phyloP scores from a whole-genome alignment of 495 filamentous ascomycete species.

The Aspergillus avenaceus region DNA sequence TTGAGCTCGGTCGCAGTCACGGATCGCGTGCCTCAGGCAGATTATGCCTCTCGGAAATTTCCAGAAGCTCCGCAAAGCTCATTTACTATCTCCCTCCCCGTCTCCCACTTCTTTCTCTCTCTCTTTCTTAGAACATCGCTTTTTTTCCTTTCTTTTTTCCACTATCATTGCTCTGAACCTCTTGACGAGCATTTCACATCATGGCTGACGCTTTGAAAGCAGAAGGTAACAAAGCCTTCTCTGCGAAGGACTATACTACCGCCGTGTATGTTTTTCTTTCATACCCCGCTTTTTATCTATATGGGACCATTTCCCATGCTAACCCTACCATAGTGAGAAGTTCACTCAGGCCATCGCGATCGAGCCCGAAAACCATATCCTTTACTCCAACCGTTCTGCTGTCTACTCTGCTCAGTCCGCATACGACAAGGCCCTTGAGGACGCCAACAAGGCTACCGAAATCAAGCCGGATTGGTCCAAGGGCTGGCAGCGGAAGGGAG shows the following conservation, averaged over 20 bases:
- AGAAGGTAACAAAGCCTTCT: conserved; percentile 96
- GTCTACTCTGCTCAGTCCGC: conserved; percentile 90
- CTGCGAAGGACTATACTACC: conserved; percentile 91
- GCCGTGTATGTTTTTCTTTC: conserved; percentile 69
- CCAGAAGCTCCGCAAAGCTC: conserved; percentile 37
- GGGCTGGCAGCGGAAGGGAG: conserved; percentile 88
- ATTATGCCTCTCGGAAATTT: conserved; percentile 39
- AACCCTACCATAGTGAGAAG: conserved; percentile 59
- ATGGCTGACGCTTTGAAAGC: conserved; percentile 76
- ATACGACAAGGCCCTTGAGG: conserved; percentile 76
- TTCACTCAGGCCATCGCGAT: conserved; percentile 92
- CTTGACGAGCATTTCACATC: conserved; percentile 9
- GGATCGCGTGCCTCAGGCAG: conserved; percentile 25
- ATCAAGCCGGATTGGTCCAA: conserved; percentile 98
- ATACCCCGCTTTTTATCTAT: conserved; percentile 28
- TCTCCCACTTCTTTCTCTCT: background rate
- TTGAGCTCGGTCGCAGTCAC: conserved; percentile 14
- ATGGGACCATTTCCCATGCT: background rate
- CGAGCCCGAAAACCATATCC: conserved; percentile 85
- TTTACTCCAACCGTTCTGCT: conserved; percentile 96
- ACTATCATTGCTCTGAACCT: background rate
- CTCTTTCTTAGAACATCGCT: background rate
- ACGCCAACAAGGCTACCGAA: conserved; percentile 88
- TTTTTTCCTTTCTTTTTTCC: background rate
- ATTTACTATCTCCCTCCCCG: background rate